These are phyloP conservation scores for Thalassiosira profunda DNA, from an alignment of 108 stramenopile genomes.

Conservation along the genomic window DNA sequence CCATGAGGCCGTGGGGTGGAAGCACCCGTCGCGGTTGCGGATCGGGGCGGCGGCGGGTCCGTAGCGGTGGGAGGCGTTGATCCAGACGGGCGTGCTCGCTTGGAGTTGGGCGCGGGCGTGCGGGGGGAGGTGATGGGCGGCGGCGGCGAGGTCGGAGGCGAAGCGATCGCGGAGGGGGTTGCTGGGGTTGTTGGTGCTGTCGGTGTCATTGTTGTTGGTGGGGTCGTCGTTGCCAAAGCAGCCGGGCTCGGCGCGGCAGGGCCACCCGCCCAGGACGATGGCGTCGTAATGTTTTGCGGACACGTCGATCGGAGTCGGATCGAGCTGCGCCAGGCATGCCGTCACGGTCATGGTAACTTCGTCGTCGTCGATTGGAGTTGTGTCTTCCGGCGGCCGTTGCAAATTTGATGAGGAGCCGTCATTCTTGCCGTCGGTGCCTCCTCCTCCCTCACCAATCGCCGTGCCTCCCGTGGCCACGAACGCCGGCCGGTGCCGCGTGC, in stretches of 20 bases:
- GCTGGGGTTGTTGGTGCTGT: constrained; percentile 7
- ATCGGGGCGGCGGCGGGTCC: constrained; percentile 76
- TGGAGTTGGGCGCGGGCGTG: constrained; percentile 52
- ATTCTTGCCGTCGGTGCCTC: no score
- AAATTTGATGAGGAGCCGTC: no score
- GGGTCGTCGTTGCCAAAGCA: no score
- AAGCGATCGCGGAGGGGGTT: constrained; percentile 33
- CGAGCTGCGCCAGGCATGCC: constrained; percentile 36
- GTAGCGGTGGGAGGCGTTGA: constrained; percentile 65
- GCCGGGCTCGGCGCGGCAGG: constrained; percentile 43
- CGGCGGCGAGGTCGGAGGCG: constrained; percentile 55
- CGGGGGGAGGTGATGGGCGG: constrained; percentile 49
- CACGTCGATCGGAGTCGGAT: constrained; percentile 63
- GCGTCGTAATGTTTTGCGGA: constrained; percentile 66
- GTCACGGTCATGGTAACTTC: constrained; percentile 31
- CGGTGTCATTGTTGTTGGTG: no score
- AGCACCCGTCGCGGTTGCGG: constrained; percentile 58
- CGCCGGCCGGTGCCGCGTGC: not conserved
- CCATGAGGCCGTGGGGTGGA: constrained; percentile 73
- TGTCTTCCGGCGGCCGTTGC: no score
- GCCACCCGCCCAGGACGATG: constrained; percentile 64
- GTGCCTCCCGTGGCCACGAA: not conserved
- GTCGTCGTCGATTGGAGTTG: no score
- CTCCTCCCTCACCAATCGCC: not conserved
- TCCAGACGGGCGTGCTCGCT: constrained; percentile 66